Conservation (phyloP, 225 moss, liverwort and hornwort species). For the Sphagnum tenellum region DNA sequence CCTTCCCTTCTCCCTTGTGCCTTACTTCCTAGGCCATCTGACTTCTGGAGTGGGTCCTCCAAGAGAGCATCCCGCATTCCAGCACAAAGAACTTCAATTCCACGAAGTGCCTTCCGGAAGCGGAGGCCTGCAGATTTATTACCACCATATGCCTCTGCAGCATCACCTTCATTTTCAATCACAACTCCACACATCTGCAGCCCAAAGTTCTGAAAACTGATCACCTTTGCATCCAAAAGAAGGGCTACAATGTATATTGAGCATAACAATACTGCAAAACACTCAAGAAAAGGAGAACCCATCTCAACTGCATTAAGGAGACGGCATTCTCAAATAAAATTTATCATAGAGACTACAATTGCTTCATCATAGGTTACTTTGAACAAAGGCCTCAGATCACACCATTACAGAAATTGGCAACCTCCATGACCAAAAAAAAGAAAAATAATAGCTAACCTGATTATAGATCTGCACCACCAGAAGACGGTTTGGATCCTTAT, state of each 20-base stretch:
- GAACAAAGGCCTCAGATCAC: no score
- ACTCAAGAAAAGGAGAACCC: no score
- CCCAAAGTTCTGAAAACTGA: no score
- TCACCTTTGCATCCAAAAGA: no score
- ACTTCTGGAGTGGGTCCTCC: constrained; percentile 79
- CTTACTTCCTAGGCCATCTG: constrained; percentile 31
- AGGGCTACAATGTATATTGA: no score
- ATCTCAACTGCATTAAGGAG: no score
- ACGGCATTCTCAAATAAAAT: no score
- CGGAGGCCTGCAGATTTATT: constrained; percentile 97
- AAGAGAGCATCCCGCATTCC: constrained; percentile 98
- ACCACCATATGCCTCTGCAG: constrained; percentile 90
- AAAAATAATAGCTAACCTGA: constrained; percentile 35
- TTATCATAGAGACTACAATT: no score
- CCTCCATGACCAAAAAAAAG: no score
- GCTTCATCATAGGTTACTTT: no score
- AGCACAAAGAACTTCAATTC: constrained; percentile 76
- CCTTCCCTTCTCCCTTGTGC: constrained; percentile 11
- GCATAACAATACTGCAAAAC: no score
- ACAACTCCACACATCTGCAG: constrained; percentile 87
- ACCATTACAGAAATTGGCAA: no score
- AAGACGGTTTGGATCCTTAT: constrained; percentile 73
- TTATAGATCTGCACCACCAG: constrained; percentile 93
- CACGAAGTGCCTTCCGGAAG: constrained; percentile 82
- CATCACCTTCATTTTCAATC: constrained; percentile 94